A percentile compares a stretch with the other conserved stretches of the same genome.
Evolutionary conservation across 2,329 filamentous ascomycete species (phyloP).

Genomic region (Colletotrichum lupini): DNA sequence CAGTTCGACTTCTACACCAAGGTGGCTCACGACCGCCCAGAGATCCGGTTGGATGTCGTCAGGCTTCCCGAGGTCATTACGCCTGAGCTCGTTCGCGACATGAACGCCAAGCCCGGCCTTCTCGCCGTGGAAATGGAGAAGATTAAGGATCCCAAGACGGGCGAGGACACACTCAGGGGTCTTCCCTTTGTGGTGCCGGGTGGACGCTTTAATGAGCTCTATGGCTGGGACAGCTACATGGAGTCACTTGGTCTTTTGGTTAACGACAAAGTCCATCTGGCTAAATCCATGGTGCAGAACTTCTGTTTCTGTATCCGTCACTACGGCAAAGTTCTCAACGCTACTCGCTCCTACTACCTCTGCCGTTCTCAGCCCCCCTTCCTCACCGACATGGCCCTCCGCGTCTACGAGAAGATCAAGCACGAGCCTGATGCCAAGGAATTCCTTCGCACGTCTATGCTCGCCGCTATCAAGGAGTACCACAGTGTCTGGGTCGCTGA

Average conservation of each 20-base stretch:
- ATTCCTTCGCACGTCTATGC: constrained; percentile 81
- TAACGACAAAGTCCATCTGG: constrained; percentile 85
- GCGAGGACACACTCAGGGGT: constrained; percentile 78
- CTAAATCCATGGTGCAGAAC: constrained; percentile 94
- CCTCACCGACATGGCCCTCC: constrained; percentile 94
- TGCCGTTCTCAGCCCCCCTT: constrained; percentile 95
- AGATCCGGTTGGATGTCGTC: constrained; percentile 88
- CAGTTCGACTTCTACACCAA: constrained; percentile 90
- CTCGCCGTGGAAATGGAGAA: constrained; percentile 92
- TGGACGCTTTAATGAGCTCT: constrained; percentile 97
- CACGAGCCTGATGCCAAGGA: constrained; percentile 83
- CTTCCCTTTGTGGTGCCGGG: constrained; percentile 97
- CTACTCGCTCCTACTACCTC: constrained; percentile 95
- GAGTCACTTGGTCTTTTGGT: constrained; percentile 89
- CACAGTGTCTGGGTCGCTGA: constrained; percentile 86
- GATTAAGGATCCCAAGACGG: constrained; percentile 72
- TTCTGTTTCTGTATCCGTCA: constrained; percentile 99
- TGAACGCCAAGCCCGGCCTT: constrained; percentile 89
- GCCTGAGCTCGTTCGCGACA: constrained; percentile 80
- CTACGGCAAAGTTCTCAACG: constrained; percentile 98
- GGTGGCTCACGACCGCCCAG: constrained; percentile 81
- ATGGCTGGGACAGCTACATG: constrained; percentile 99
- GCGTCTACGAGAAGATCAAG: constrained; percentile 93
- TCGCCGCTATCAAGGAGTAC: constrained; percentile 98
- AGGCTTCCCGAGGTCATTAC: constrained; percentile 82